Evolutionary conservation across 2,329 filamentous ascomycete genomes (phyloP).

Genomic region (Neurospora sp.): DNA sequence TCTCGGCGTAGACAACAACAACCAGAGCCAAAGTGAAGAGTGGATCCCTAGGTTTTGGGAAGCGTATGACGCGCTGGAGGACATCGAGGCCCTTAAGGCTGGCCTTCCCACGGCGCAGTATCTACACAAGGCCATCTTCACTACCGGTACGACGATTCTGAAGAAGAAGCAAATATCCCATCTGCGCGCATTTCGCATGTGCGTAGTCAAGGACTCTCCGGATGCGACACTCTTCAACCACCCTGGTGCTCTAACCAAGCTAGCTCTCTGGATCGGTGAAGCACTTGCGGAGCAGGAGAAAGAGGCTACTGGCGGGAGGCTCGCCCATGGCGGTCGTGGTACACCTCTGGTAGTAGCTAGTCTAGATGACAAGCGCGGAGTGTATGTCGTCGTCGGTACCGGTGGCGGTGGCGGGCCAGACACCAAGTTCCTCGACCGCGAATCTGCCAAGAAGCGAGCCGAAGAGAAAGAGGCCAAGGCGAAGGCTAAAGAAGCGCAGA

Average conservation of each 20-base stretch:
- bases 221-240: conserved; percentile 89
- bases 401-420: conserved; percentile 76
- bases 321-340: conserved; percentile 58
- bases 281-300: conserved; percentile 83
- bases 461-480: conserved; percentile 54
- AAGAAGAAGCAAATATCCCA: conserved; percentile 92
- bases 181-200: conserved; percentile 86
- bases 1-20: conserved; percentile 39
- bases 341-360: conserved; percentile 85
- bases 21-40: conserved; percentile 45
- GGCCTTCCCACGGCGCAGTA: conserved; percentile 78
- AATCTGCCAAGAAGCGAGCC: conserved; percentile 52
- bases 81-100: conserved; percentile 64
- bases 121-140: conserved; percentile 84
- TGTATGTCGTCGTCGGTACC: conserved; percentile 89
- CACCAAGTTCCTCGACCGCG: conserved; percentile 56
- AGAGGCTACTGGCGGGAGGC: conserved; percentile 54
- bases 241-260: conserved; percentile 82
- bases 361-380: conserved; percentile 73
- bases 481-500: conserved; percentile 49
- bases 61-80: conserved; percentile 60
- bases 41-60: conserved; percentile 61
- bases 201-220: conserved; percentile 87
- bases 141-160: conserved; percentile 81
- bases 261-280: conserved; percentile 89